Evolutionary conservation across 1,284 basidiomycete species (phyloP), one percentile per base, ranked within the genome.

Genomic region (Apiotrichum sp.): DNA sequence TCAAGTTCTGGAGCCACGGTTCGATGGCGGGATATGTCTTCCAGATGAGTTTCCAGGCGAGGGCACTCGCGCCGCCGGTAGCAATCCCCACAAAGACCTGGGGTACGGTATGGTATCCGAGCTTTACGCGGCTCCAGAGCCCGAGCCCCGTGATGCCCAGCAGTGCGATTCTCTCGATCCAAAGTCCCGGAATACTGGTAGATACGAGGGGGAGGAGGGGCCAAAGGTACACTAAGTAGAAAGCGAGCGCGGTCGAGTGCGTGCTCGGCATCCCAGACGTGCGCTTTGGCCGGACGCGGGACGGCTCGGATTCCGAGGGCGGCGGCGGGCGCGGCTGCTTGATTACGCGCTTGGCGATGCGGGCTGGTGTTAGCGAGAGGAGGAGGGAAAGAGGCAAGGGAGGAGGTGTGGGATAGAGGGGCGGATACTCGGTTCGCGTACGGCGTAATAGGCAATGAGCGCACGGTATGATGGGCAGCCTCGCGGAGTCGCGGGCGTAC

Each of bases 181-280:
- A 13, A 79, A 74, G 40, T 9, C 45, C 45, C 4, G n/a, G 6
- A 9, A 33, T 3, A 85, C 64, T 34, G 1, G 80, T 79, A 0
- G 80, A 77, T 78, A 53, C 80, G 42, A 35, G 84, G 82, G 44
- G 86, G 77, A 70, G 79, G 77, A 42, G 76, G 9, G 90, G 79
- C 22, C 81, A 66, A 41, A 87, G 80, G 68, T 86, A 92, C 6
- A 81, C 77, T 14, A 83, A 83, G 70, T 83, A 88, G 75, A 83
- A 92, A 0, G 82, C 80, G 61, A 89, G 86, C 1, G 81, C 79
- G 3, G 88, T 86, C 4, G 88, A 87, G 71, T 93, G 90, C 3
- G 90, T 93, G 52, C 86, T 89, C 3, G 90, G 90, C 89, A 93
- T 92, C 3, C 88, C 89, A 67, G 67, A 68, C 3, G 75, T 75